Evolutionary conservation across 2,329 filamentous ascomycete species (phyloP).

Genomic region (Diaporthe ilicicola): DNA sequence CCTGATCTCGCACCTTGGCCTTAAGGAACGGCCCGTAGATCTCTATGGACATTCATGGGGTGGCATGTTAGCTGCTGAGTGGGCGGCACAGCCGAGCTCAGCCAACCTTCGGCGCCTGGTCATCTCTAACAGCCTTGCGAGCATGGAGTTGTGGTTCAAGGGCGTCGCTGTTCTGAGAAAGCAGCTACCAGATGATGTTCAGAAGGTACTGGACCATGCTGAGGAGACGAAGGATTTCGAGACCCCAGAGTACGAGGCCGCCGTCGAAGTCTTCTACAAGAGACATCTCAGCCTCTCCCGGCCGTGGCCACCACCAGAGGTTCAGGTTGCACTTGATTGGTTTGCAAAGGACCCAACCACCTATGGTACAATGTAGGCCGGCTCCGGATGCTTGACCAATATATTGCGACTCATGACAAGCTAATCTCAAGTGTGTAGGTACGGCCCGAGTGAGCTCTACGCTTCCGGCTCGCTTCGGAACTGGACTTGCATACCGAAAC

Average conservation of each 20-base stretch:
- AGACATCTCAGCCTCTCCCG: conserved; percentile 39
- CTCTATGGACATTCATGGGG: conserved; percentile 31
- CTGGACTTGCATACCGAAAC: conserved; percentile 39
- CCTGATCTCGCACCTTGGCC: conserved; percentile 33
- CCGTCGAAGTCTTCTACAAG: conserved; percentile 44
- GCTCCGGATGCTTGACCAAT: conserved; percentile 31
- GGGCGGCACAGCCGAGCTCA: conserved; percentile 13
- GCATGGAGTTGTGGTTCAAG: conserved; percentile 39
- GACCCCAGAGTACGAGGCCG: conserved; percentile 42
- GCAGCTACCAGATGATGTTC: conserved; percentile 37
- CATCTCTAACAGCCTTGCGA: conserved; percentile 42
- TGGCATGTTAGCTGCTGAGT: conserved; percentile 28
- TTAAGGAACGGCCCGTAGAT: conserved; percentile 33
- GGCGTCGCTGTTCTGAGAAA: conserved; percentile 30
- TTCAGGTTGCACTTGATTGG: conserved; percentile 42
- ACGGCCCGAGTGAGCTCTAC: conserved; percentile 23
- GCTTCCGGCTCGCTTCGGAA: conserved; percentile 39
- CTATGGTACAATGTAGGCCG: conserved; percentile 44
- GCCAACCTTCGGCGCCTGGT: conserved; percentile 40
- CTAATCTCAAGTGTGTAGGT: conserved; percentile 10
- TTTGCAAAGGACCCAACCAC: conserved; percentile 43
- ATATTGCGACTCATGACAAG: not conserved
- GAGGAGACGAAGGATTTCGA: conserved; percentile 41
- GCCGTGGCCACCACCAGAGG: conserved; percentile 45
- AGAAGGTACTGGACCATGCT: conserved; percentile 37